phyloP scores from a whole-genome alignment of 495 filamentous ascomycete genomes.

The Xanthoparmelia taractica region DNA sequence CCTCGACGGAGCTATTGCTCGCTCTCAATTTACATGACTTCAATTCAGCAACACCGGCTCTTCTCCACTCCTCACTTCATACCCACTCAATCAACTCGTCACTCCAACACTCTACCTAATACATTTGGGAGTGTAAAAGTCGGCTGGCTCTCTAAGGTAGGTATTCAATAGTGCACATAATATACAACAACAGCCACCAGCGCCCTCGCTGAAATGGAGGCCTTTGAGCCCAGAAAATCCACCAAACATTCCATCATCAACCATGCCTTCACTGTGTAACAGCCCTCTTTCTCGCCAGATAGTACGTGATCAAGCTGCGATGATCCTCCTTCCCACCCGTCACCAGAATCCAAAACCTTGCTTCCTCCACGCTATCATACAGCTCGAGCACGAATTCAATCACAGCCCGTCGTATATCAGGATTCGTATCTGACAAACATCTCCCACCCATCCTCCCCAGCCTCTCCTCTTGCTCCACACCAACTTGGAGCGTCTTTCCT shows the following conservation, averaged over 20 bases:
- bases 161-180: background rate
- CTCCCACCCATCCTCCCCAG: slow-evolving; percentile 49
- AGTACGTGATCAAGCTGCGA: slow-evolving; percentile 75
- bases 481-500: slow-evolving; percentile 9
- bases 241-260: background rate
- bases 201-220: slow-evolving; percentile 7
- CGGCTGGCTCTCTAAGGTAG: background rate
- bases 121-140: background rate
- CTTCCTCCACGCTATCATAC: slow-evolving; percentile 58
- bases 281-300: slow-evolving; percentile 52
- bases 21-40: background rate
- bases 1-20: background rate
- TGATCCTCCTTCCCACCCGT: slow-evolving; percentile 56
- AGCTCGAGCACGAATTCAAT: slow-evolving; percentile 70
- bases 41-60: too few relatives aligned
- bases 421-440: slow-evolving; percentile 62
- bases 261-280: slow-evolving; percentile 10
- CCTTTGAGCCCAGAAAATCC: background rate
- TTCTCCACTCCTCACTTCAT: too few relatives aligned
- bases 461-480: slow-evolving; percentile 23
- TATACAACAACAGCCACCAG: background rate
- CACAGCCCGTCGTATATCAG: slow-evolving; percentile 71
- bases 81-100: too few relatives aligned
- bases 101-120: background rate
- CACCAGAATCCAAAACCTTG: slow-evolving; percentile 57